Conservation (phyloP, 768 basidiomycete species). For the Serendipita sp. region DNA sequence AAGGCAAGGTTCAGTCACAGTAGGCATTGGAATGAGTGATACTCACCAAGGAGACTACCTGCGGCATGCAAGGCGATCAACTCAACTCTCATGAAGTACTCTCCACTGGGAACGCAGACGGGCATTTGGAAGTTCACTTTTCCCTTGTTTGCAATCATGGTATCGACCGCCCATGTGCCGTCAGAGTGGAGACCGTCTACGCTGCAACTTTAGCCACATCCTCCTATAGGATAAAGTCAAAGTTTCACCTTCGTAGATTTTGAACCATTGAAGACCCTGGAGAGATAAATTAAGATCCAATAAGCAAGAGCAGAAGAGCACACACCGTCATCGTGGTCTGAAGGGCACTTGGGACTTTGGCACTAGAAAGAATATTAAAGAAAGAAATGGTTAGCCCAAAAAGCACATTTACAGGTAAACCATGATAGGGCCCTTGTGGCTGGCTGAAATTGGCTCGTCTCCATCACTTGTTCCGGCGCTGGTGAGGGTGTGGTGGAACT, state of each 20-base stretch:
- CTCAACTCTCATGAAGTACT: neutral
- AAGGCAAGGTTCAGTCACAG: neutral
- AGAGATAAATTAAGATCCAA: no score
- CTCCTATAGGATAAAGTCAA: no score
- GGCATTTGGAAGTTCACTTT: conserved; percentile 36
- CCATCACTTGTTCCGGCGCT: conserved; percentile 33
- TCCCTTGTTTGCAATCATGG: conserved; percentile 32
- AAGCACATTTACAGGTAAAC: conserved; percentile 29
- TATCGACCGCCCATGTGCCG: conserved; percentile 31
- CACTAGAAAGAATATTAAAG: conserved; percentile 19
- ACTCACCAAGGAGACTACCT: neutral
- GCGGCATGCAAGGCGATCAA: neutral
- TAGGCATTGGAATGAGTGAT: neutral
- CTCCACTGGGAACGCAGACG: conserved; percentile 28
- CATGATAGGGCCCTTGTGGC: conserved; percentile 38
- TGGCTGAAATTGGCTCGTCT: conserved; percentile 31
- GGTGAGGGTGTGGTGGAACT: conserved; percentile 35
- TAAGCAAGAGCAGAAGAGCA: no score
- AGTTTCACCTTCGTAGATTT: conserved; percentile 27
- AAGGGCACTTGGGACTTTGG: conserved; percentile 29
- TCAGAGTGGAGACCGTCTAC: neutral
- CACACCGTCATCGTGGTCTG: conserved; percentile 26
- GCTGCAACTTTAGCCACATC: no score
- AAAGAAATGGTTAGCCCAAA: neutral
- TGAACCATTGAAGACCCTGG: conserved; percentile 31